phyloP scores from a whole-genome alignment of 2,329 filamentous ascomycete genomes.

The Phialocephala subalpina region DNA sequence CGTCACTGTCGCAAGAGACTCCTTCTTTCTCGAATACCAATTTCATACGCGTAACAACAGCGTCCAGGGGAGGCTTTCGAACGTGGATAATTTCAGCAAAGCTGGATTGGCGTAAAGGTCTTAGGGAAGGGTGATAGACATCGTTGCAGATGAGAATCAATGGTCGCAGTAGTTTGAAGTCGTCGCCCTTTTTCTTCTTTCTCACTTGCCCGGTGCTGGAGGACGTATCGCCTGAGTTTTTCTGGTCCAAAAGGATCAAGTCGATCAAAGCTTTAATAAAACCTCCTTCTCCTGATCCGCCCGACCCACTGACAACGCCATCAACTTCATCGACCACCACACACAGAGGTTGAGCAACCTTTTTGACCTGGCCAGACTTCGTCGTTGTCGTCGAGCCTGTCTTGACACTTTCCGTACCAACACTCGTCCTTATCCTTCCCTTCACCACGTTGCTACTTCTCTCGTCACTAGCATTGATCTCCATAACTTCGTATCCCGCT shows the following conservation, averaged over 20 bases:
- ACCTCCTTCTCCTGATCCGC: conserved; percentile 83
- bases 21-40: conserved; percentile 88
- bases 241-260: conserved; percentile 84
- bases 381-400: conserved; percentile 65
- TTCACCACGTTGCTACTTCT: conserved; percentile 89
- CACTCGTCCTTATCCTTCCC: conserved; percentile 86
- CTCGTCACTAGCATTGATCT: conserved; percentile 98
- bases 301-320: conserved; percentile 84
- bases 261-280: conserved; percentile 97
- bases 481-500: conserved; percentile 94
- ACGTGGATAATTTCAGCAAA: conserved; percentile 92
- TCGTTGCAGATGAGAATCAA: conserved; percentile 97
- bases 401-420: conserved; percentile 94
- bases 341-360: conserved; percentile 85
- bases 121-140: conserved; percentile 88
- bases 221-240: conserved; percentile 62
- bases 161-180: conserved; percentile 86
- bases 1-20: conserved; percentile 87
- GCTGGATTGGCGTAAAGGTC: conserved; percentile 83
- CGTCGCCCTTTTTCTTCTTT: conserved; percentile 76
- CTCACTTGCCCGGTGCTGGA: conserved; percentile 47
- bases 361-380: conserved; percentile 63
- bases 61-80: conserved; percentile 86
- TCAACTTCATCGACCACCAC: conserved; percentile 97
- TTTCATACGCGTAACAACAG: conserved; percentile 83